Evolutionary conservation across 78 protist genomes (phyloP), one percentile per base, ranked within the genome.

Genomic region (Protostelium mycophagum): DNA sequence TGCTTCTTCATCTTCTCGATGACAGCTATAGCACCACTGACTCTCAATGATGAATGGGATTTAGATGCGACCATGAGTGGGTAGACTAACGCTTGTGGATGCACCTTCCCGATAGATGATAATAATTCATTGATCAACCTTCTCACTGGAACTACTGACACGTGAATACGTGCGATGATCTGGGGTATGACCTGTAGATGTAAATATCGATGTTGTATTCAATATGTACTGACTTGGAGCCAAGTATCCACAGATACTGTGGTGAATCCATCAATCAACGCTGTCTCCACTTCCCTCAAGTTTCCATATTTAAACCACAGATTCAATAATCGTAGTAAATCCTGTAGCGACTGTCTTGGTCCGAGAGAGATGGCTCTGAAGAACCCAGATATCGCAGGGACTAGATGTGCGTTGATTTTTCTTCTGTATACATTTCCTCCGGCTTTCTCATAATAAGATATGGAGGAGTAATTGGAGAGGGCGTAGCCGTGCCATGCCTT

Each of bases 81-180:
- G 95, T 98, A 99, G 36, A 99, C 91, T 34, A 99, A 95, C 0
- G 99, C 99, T 88, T 99, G 99, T 29, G 99, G 99, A 88, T 99
- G 99, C 89, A 83, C 91, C 85, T 90, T 88, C 51, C 98, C 99
- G 31, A 98, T 92, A 38, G 36, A 37, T n/a, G 85, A 28, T 5
- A 99, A 89, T 28, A 98, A 91, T 29, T 91, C 85, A 87, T 95
- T 96, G 87, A 98, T 86, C 37, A 93, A 89, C 28, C 91, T 37
- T 0, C 98, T 90, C 34, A 98, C 96, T 10, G 89, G 85, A 1
- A 51, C 35, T 1, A 38, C 38, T 1, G 95, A 94, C 38, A 97
- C 91, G 95, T 97, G 96, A 83, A 99, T 95, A n/a, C 98, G 95
- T 28, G 99, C 99, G 38, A 98, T 97, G 73, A 98, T 88, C 93